Evolutionary conservation across 1,284 basidiomycete genomes (phyloP).

Genomic region (Ustilago nuda): DNA sequence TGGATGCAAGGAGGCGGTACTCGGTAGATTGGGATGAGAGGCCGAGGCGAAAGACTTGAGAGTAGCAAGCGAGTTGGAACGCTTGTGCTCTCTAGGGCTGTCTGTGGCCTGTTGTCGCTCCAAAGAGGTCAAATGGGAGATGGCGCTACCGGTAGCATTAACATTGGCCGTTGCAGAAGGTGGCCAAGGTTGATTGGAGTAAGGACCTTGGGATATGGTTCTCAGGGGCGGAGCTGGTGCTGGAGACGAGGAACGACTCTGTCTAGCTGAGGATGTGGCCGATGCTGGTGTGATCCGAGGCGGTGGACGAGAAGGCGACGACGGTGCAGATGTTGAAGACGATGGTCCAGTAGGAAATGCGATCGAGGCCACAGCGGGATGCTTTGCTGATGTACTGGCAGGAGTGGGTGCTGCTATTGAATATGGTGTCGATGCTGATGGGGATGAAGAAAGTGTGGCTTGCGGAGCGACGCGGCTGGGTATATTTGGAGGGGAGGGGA

Average conservation of each 20-base stretch:
- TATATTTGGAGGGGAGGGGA: slow-evolving; percentile 1
- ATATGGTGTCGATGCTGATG: slow-evolving; percentile 9
- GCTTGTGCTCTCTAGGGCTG: slow-evolving; percentile 29
- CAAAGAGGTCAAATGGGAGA: slow-evolving; percentile 29
- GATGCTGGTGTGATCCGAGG: slow-evolving; percentile 15
- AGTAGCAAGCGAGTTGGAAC: slow-evolving; percentile 43
- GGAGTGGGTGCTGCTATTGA: slow-evolving; percentile 5
- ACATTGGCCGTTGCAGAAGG: slow-evolving; percentile 36
- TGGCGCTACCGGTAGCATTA: slow-evolving; percentile 39
- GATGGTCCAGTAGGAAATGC: slow-evolving; percentile 18
- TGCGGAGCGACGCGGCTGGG: slow-evolving; percentile 11
- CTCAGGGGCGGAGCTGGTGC: slow-evolving; percentile 40
- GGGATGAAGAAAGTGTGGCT: slow-evolving; percentile 10
- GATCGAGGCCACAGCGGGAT: slow-evolving; percentile 16
- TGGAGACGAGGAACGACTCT: slow-evolving; percentile 42
- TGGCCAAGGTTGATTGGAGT: slow-evolving; percentile 13
- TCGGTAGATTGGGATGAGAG: slow-evolving; percentile 17
- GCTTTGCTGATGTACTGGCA: slow-evolving; percentile 8
- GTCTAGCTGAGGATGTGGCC: slow-evolving; percentile 19
- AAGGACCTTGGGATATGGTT: slow-evolving; percentile 31
- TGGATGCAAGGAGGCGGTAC: background rate
- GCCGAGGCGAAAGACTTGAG: slow-evolving; percentile 30
- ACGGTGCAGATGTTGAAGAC: slow-evolving; percentile 10
- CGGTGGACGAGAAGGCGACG: background rate
- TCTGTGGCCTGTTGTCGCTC: slow-evolving; percentile 37